Percentiles rank a stretch among this genome's conserved stretches.
Conservation (phyloP, 1,284 basidiomycete species). For the Cronartium quercuum region DNA sequence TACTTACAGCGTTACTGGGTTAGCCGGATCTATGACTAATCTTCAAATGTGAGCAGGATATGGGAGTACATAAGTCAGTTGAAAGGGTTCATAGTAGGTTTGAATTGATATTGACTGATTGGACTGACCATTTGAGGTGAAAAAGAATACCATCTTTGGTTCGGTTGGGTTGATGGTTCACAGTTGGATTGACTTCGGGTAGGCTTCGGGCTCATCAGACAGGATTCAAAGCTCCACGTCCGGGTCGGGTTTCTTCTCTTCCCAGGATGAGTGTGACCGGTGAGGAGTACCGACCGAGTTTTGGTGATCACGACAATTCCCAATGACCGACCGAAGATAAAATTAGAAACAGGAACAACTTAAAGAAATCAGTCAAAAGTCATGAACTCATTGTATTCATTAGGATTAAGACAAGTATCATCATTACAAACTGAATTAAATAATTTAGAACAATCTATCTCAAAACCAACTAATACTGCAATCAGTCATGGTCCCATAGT, state of each 20-base stretch:
- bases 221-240: background rate
- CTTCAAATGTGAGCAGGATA: background rate
- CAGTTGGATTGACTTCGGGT: background rate
- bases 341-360: background rate
- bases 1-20: constrained; percentile 24
- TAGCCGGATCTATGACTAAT: constrained; percentile 20
- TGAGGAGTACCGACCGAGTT: background rate
- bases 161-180: background rate
- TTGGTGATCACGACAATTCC: background rate
- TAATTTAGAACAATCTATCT: constrained; percentile 41
- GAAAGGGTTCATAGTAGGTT: background rate
- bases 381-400: constrained; percentile 69
- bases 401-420: constrained; percentile 81
- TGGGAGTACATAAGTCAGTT: background rate
- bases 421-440: constrained; percentile 74
- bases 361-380: too few species aligned
- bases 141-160: constrained; percentile 14
- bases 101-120: too few species aligned
- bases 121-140: constrained; percentile 16
- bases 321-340: background rate
- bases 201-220: background rate
- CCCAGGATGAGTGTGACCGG: background rate
- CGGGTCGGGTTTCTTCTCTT: background rate
- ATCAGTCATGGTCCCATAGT: constrained; percentile 69
- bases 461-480: constrained; percentile 36